phyloP scores from a whole-genome alignment of 345 rosid species.

The Hypericum androsaemum region DNA sequence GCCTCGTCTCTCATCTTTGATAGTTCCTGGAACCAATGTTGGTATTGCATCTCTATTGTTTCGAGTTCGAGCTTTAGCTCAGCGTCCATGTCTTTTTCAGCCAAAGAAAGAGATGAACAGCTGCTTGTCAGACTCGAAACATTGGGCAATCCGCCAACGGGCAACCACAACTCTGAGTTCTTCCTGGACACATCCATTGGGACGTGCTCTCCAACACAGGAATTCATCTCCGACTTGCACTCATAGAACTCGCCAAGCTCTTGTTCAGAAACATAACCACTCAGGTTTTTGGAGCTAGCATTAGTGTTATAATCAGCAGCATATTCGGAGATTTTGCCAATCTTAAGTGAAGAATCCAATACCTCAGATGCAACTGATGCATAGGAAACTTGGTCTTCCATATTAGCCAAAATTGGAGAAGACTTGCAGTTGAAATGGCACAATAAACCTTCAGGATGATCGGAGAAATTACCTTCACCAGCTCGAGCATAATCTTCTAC shows the following conservation, averaged over 20 bases:
- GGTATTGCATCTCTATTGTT: conserved; percentile 14
- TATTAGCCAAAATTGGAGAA: conserved; percentile 21
- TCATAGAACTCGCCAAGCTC: conserved; percentile 22
- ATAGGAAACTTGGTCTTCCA: conserved; percentile 32
- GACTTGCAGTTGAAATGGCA: conserved; percentile 10
- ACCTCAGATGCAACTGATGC: conserved; percentile 29
- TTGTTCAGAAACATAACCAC: conserved; percentile 19
- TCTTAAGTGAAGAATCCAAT: conserved; percentile 16
- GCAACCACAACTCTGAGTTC: conserved; percentile 21
- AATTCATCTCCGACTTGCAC: conserved; percentile 17
- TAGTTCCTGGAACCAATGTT: conserved; percentile 17
- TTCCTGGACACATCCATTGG: conserved; percentile 15
- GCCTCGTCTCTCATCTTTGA: conserved; percentile 16
- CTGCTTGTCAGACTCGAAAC: conserved; percentile 9
- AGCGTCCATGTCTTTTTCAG: background rate
- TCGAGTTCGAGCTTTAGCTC: conserved; percentile 17
- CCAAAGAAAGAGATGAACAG: conserved; percentile 1
- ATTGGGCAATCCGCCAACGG: conserved; percentile 15
- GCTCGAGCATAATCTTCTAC: conserved; percentile 14
- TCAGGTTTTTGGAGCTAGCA: conserved; percentile 19
- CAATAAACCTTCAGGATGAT: conserved; percentile 7
- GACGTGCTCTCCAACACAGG: conserved; percentile 19
- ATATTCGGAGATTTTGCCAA: conserved; percentile 15
- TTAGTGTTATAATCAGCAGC: conserved; percentile 17
- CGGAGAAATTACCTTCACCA: conserved; percentile 1